Percentiles rank a stretch among this genome's conserved stretches.
phyloP scores from a whole-genome alignment of 2,329 filamentous ascomycete genomes.

The Mollisiaceae sp. region DNA sequence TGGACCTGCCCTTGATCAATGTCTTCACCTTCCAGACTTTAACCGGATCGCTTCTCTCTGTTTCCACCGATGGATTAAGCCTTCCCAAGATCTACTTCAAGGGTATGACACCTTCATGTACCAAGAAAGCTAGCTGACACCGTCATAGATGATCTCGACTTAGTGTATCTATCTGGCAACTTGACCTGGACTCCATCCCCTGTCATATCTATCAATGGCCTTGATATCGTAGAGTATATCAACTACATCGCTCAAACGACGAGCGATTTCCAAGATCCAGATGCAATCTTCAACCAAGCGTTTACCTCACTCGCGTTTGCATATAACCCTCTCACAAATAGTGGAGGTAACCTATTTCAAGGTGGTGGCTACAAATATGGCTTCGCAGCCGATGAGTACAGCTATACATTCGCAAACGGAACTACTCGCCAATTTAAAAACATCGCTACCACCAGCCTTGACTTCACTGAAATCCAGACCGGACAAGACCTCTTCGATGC shows the following conservation, averaged over 20 bases:
- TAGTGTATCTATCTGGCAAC: background rate
- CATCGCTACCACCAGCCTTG: constrained; percentile 34
- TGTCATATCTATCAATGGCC: constrained; percentile 59
- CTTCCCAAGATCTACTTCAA: constrained; percentile 57
- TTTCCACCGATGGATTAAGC: constrained; percentile 61
- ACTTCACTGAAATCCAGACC: constrained; percentile 31
- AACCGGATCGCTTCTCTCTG: constrained; percentile 53
- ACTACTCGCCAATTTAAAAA: constrained; percentile 40
- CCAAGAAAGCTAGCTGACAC: background rate
- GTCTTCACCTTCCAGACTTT: constrained; percentile 46
- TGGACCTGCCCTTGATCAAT: constrained; percentile 52
- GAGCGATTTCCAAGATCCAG: constrained; percentile 36
- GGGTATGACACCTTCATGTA: background rate
- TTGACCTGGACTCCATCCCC: constrained; percentile 47
- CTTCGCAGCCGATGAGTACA: constrained; percentile 39
- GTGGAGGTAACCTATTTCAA: constrained; percentile 29
- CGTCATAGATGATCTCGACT: constrained; percentile 20
- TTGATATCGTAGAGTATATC: constrained; percentile 53
- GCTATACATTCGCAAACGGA: constrained; percentile 46
- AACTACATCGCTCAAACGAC: constrained; percentile 47
- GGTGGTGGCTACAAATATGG: constrained; percentile 40
- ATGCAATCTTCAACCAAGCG: constrained; percentile 47
- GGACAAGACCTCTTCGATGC: constrained; percentile 26
- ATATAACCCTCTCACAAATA: background rate
- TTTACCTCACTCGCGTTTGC: constrained; percentile 37